Evolutionary conservation across 805 yeast genomes (phyloP), one percentile per base, ranked within the genome.

Genomic region (Candida ulmi): DNA sequence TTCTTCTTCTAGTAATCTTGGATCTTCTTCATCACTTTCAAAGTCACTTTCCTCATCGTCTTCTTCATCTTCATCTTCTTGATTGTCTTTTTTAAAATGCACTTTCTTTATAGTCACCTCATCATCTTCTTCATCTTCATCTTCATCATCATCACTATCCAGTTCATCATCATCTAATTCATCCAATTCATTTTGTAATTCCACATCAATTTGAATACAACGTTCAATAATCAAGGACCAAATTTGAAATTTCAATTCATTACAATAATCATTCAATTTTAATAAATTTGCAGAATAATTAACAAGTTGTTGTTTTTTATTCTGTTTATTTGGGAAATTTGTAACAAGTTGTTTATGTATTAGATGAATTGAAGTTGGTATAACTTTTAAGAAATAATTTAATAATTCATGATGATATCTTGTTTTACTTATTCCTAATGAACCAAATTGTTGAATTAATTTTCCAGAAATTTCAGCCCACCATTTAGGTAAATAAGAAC

Each of bases 401-500:
- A 91, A 62, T 31, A 86, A 69, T 12, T 71, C 69, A 63, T 91
- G 97, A 60, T 80, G 83, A 46, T 78, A 48, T 35, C 52, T 52
- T 37, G 67, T 68, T 40, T 51, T 58, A 4, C 48, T 45, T 12
- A 51, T 37, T 6, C 61, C 37, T 31, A 62, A 45, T 17, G 57
- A 62, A 7, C 12, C 17, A 51, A 91, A 84, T 51, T 80, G 88
- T 16, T 69, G 51, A 11, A 88, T 72, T n/a, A 91, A 61, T 42
- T 76, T 73, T 43, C 71, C 66, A 17, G 85, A 79, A n/a, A 91
- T 86, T 43, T 86, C 95, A 46, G 76, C 74, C 77, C 93, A 80
- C 86, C 95, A 91, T 59, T 80, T 86, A 8, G 98, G 98, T 44
- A 81, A 71, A 34, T 91, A 83, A 4, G 95, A 83, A 29, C 90